These are phyloP conservation scores for Cladobotryum mycophilum DNA, from an alignment of 2,329 filamentous ascomycete species.

Conservation along the genomic window DNA sequence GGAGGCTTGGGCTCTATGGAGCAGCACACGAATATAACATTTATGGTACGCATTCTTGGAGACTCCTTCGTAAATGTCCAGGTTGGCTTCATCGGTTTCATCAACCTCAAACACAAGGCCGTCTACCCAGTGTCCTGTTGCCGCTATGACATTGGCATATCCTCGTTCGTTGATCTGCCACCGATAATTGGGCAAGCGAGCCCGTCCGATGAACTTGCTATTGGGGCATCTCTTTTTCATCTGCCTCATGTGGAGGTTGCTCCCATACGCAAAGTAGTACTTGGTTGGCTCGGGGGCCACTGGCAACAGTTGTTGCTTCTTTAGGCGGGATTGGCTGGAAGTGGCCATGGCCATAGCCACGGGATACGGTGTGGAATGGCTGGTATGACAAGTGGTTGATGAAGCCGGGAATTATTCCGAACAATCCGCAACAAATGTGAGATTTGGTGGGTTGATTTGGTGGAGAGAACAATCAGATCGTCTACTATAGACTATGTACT, in stretches of 20 bases:
- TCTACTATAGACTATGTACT: too few relatives aligned
- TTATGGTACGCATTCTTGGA: slow-evolving; percentile 34
- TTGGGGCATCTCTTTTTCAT: slow-evolving; percentile 39
- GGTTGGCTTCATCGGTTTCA: slow-evolving; percentile 29
- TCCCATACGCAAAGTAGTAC: slow-evolving; percentile 42
- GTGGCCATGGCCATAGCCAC: slow-evolving; percentile 1
- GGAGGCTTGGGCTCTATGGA: slow-evolving; percentile 26
- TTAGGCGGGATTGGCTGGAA: slow-evolving; percentile 5
- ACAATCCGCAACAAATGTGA: too few relatives aligned
- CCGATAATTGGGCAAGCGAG: slow-evolving; percentile 31
- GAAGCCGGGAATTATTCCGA: not conserved
- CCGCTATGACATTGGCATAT: slow-evolving; percentile 36
- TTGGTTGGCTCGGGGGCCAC: slow-evolving; percentile 20
- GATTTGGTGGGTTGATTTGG: too few relatives aligned
- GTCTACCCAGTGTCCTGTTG: slow-evolving; percentile 30
- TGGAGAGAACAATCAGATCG: too few relatives aligned
- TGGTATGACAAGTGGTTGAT: too few relatives aligned
- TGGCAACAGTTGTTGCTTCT: slow-evolving; percentile 12
- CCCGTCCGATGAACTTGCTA: slow-evolving; percentile 34
- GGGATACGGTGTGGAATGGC: too few relatives aligned
- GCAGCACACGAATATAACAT: slow-evolving; percentile 24
- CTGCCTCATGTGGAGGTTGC: slow-evolving; percentile 39
- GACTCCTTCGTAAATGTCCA: slow-evolving; percentile 37
- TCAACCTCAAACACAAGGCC: slow-evolving; percentile 37
- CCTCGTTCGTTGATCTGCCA: slow-evolving; percentile 45